phyloP scores from a whole-genome alignment of 768 basidiomycete genomes.

The Tricholomella constricta region DNA sequence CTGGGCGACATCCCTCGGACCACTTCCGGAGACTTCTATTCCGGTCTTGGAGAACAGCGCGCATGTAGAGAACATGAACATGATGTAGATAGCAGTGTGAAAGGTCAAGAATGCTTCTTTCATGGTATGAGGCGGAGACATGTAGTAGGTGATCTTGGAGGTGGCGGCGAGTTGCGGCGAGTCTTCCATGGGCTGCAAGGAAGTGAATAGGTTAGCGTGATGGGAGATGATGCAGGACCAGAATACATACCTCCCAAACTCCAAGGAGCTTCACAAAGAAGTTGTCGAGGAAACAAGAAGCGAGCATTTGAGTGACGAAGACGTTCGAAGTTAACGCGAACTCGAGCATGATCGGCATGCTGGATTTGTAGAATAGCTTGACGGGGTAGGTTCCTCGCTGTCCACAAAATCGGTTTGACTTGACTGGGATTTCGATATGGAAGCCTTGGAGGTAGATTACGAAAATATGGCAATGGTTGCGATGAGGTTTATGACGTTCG shows the following conservation, averaged over 20 bases:
- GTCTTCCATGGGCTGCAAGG: constrained; percentile 82
- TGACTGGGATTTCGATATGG: constrained; percentile 97
- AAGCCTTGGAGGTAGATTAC: constrained; percentile 99
- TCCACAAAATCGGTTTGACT: constrained; percentile 93
- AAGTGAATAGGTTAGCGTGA: background rate
- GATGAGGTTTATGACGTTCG: constrained; percentile 97
- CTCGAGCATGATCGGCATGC: constrained; percentile 99
- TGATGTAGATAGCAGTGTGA: constrained; percentile 88
- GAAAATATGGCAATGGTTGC: constrained; percentile 88
- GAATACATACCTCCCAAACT: constrained; percentile 96
- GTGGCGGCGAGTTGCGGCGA: constrained; percentile 88
- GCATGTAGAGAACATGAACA: constrained; percentile 91
- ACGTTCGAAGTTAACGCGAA: constrained; percentile 91
- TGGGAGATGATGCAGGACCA: too few species aligned
- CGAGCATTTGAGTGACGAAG: constrained; percentile 95
- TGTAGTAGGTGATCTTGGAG: constrained; percentile 95
- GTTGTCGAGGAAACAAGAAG: constrained; percentile 87
- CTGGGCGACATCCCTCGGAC: constrained; percentile 94
- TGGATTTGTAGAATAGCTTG: constrained; percentile 98
- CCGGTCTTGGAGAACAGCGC: constrained; percentile 99
- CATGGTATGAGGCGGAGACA: constrained; percentile 95
- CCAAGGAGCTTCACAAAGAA: constrained; percentile 88
- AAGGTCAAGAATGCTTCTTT: constrained; percentile 90
- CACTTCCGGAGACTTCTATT: constrained; percentile 97
- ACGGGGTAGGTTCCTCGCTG: constrained; percentile 94